phyloP scores from a whole-genome alignment of 2,329 filamentous ascomycete species.

The Nemania abortiva region DNA sequence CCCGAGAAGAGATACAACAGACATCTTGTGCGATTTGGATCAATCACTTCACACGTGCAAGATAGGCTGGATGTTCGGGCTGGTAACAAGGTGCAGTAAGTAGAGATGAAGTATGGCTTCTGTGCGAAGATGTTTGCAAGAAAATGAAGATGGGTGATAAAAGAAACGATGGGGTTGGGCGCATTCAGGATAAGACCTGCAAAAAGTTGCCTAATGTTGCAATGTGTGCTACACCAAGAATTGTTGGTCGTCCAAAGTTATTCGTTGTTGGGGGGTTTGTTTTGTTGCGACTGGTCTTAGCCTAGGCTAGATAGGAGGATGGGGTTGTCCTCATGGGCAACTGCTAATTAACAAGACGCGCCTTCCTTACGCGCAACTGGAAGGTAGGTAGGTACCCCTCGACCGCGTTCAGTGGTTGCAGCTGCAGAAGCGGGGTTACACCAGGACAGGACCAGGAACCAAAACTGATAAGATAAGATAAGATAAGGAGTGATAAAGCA shows the following conservation, averaged over 20 bases:
- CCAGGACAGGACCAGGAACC: too few relatives aligned
- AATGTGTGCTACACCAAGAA: conserved; percentile 11
- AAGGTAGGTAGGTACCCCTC: conserved; percentile 11
- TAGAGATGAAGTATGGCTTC: neutral
- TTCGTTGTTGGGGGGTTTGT: conserved; percentile 1
- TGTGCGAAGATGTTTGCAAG: conserved; percentile 1
- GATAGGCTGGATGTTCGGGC: neutral
- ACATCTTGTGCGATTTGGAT: conserved; percentile 69
- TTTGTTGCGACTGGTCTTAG: conserved; percentile 25
- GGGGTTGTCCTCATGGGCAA: conserved; percentile 9
- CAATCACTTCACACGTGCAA: conserved; percentile 15
- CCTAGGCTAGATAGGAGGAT: conserved; percentile 10
- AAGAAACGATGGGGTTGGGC: neutral
- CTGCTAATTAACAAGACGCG: conserved; percentile 33
- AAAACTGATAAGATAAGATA: conserved; percentile 5
- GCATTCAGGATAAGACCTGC: conserved; percentile 1
- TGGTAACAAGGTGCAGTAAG: neutral
- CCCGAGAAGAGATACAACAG: conserved; percentile 93
- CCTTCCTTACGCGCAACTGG: conserved; percentile 22
- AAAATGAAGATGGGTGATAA: neutral
- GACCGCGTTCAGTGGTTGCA: conserved; percentile 52
- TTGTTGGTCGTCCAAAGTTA: neutral
- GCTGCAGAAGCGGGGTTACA: conserved; percentile 22
- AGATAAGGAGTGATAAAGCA: too few relatives aligned
- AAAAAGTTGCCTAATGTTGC: conserved; percentile 6